phyloP scores from a whole-genome alignment of 768 basidiomycete genomes.

The Boletus sp. region DNA sequence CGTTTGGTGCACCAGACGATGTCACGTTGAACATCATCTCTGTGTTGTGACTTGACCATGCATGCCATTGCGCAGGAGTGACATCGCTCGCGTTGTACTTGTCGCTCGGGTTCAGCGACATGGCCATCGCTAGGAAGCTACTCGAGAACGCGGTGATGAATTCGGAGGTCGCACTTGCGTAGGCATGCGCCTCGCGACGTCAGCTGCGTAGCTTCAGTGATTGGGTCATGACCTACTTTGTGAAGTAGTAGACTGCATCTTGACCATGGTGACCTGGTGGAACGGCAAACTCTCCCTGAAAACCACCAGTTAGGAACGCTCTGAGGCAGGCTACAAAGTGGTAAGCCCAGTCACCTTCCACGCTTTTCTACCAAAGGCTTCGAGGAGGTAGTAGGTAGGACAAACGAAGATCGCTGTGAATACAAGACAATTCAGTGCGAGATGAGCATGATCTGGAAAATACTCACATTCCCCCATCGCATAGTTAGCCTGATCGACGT shows the following conservation, averaged over 20 bases:
- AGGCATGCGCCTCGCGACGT: not conserved
- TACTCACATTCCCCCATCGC: slow-evolving; percentile 3
- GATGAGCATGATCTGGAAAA: not conserved
- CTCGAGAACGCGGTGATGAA: slow-evolving; percentile 9
- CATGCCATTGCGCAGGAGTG: not conserved
- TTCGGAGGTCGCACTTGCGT: not conserved
- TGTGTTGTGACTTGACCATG: not conserved
- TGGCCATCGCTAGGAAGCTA: slow-evolving; percentile 3
- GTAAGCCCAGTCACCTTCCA: not conserved
- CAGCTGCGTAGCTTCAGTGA: not conserved
- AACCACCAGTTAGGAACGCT: not conserved
- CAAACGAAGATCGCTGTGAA: slow-evolving; percentile 6
- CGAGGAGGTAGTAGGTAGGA: slow-evolving; percentile 3
- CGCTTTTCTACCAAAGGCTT: not conserved
- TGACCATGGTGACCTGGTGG: slow-evolving; percentile 4
- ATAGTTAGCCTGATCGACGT: not conserved
- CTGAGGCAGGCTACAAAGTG: too few species aligned
- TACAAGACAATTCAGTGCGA: not conserved
- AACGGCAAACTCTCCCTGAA: slow-evolving; percentile 7
- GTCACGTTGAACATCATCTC: slow-evolving; percentile 12
- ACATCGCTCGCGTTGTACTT: not conserved
- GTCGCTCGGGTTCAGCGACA: not conserved
- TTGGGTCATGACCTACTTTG: not conserved
- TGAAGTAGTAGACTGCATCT: slow-evolving; percentile 3
- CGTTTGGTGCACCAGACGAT: not conserved